Conservation (phyloP, 2,329 filamentous ascomycete species). For the Ciborinia camelliae region DNA sequence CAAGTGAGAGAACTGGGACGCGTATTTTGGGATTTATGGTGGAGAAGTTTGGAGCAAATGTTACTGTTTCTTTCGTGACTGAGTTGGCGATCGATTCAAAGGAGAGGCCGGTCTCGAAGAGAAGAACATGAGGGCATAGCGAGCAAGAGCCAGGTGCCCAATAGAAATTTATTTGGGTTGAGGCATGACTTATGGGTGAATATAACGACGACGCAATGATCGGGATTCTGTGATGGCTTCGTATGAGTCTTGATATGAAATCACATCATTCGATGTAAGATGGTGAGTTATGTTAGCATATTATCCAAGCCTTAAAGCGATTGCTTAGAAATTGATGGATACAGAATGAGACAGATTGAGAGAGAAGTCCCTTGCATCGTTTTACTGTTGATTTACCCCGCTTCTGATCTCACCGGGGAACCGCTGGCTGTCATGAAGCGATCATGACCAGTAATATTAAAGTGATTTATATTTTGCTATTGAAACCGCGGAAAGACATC, state of each 20-base stretch:
- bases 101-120: slow-evolving; percentile 31
- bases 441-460: neutral
- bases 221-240: neutral
- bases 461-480: neutral
- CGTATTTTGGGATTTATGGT: slow-evolving; percentile 38
- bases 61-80: slow-evolving; percentile 16
- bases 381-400: neutral
- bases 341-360: neutral
- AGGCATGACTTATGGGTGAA: too few relatives aligned
- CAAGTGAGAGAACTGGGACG: slow-evolving; percentile 36
- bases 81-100: slow-evolving; percentile 27
- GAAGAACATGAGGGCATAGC: slow-evolving; percentile 37
- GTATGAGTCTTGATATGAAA: neutral
- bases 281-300: neutral
- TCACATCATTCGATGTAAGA: neutral
- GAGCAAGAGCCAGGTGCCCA: slow-evolving; percentile 36
- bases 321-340: neutral
- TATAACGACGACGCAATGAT: too few relatives aligned
- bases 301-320: neutral
- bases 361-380: neutral
- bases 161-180: slow-evolving; percentile 32
- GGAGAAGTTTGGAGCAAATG: slow-evolving; percentile 18
- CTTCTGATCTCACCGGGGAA: neutral
- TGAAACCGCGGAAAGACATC: neutral
- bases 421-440: too few relatives aligned